Conservation (phyloP, 169 alveolate genomes). For the Plasmodium cynomolgi region DNA sequence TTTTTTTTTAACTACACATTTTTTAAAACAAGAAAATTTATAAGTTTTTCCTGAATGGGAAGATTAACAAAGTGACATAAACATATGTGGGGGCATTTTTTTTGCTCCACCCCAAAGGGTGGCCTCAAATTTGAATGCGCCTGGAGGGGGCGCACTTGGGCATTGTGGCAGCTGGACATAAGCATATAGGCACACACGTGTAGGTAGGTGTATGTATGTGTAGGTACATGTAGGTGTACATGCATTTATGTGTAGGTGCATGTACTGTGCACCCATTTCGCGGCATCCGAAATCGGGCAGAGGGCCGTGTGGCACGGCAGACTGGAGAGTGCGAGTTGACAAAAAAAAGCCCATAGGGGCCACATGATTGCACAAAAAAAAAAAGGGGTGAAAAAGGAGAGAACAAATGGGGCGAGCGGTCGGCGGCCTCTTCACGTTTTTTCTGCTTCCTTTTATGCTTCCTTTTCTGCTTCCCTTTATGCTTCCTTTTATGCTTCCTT, state of each 20-base stretch:
- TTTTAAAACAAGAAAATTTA: slow-evolving; percentile 9
- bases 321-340: neutral
- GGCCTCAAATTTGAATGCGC: neutral
- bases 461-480: neutral
- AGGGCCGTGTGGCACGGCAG: neutral
- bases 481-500: neutral
- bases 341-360: neutral
- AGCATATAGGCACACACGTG: neutral
- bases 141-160: neutral
- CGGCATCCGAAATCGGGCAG: neutral
- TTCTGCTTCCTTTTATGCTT: neutral
- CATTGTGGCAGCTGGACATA: neutral
- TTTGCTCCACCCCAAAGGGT: neutral
- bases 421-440: neutral
- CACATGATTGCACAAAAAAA: neutral
- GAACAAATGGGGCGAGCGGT: neutral
- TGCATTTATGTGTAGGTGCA: neutral
- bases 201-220: neutral
- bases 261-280: neutral
- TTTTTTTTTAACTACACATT: slow-evolving; percentile 23
- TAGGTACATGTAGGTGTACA: neutral
- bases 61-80: slow-evolving; percentile 17
- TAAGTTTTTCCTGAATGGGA: slow-evolving; percentile 3
- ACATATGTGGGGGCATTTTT: neutral
- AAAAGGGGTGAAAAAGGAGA: neutral